Evolutionary conservation across 805 yeast species (phyloP).

Genomic region (Metschnikowia proteae): DNA sequence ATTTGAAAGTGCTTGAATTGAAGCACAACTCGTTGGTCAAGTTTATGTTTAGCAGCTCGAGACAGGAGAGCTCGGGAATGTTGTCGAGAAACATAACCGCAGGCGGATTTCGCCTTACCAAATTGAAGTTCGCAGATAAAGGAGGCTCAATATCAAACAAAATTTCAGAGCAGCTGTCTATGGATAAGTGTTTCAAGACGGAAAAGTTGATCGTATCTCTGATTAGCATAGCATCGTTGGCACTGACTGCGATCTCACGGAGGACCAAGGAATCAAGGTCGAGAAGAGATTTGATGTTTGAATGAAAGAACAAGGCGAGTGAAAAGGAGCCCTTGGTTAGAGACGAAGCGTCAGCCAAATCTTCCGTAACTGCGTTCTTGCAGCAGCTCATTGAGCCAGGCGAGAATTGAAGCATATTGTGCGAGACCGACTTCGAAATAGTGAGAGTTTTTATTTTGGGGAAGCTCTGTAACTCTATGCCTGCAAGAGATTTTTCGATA

Average conservation of each 20-base stretch:
- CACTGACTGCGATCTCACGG: conserved; percentile 8
- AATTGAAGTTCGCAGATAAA: conserved; percentile 2
- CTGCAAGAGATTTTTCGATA: background rate
- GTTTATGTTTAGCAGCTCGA: conserved; percentile 12
- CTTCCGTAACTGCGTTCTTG: conserved; percentile 6
- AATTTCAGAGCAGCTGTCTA: conserved; percentile 14
- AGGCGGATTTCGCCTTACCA: conserved; percentile 14
- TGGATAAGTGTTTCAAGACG: conserved; percentile 7
- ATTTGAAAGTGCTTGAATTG: conserved; percentile 8
- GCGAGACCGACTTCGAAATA: conserved; percentile 4
- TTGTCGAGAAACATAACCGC: conserved; percentile 11
- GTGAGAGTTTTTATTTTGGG: conserved; percentile 9
- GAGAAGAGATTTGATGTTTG: background rate
- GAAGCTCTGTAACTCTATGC: conserved; percentile 5
- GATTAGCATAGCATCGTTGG: conserved; percentile 13
- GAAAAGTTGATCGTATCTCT: conserved; percentile 4
- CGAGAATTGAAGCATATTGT: conserved; percentile 3
- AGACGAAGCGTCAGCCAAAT: background rate
- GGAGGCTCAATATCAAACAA: conserved; percentile 1
- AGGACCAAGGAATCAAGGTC: conserved; percentile 9
- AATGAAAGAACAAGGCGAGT: conserved; percentile 4
- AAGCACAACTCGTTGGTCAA: conserved; percentile 14
- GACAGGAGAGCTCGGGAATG: conserved; percentile 4
- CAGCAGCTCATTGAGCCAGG: conserved; percentile 10
- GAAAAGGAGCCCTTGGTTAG: background rate